Evolutionary conservation across 202 grass and related monocot species (phyloP), one percentile per base, ranked within the genome.

Genomic region (Carex arenaria): DNA sequence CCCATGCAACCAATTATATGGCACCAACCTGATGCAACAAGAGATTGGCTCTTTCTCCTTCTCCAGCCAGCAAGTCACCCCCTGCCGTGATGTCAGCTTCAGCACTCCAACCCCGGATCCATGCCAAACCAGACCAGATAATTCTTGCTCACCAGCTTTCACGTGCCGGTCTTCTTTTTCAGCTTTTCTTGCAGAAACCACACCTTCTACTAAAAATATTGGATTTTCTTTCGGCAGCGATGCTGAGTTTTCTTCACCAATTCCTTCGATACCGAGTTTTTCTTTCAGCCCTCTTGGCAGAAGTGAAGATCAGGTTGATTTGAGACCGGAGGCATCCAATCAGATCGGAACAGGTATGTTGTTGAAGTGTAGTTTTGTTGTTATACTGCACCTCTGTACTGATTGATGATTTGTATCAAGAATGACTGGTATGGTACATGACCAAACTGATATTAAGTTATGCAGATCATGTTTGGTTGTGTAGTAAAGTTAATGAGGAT

Each of bases 21-120:
- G 72, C 78, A 81, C 81, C 18, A 64, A 64, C 12, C 60, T 89
- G 20, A 10, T 13, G 32, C 67, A 54, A 56, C 84, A 87, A 20
- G 88, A 92, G n/a, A 61, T 85, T 0, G 67, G 89, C 18, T 90
- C 80, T 0, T 93, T 83, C 84, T 98, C 89, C 0, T 98, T 95
- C 76, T 93, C 88, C 65, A 89, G 31, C 1, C 83, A 80, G 0
- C 67, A 87, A 68, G 85, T 78, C 0, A 67, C 91, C 3, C 17
- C 17, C 78, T 91, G 91, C 67, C 90, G 93, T 28, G 93, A 95
- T 12, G 84, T 89, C 60, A 99, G 93, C 87, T 99, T 99, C 77
- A 91, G 63, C 67, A 88, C 89, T 1, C 64, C 86, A 10, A 82
- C 83, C 45, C 83, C 69, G 0, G n/a, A 88, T 61, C 1, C 88